phyloP scores from a whole-genome alignment of 1,284 basidiomycete species.

The Marasmius sp. region DNA sequence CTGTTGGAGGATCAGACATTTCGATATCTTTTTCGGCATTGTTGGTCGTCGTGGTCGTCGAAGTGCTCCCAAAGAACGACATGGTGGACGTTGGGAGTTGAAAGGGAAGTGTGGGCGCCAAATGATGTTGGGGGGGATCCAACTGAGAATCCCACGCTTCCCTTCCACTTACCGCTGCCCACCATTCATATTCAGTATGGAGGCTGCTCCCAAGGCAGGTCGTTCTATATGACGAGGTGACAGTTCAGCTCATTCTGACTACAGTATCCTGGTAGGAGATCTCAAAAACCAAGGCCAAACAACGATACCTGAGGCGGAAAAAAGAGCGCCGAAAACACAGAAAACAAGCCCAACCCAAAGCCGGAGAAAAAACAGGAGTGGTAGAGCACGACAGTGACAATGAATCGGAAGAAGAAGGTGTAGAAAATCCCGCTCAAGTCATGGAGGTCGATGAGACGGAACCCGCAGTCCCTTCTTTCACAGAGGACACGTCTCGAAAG shows the following conservation, averaged over 20 bases:
- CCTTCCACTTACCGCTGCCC: not conserved
- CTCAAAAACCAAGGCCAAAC: slow-evolving; percentile 57
- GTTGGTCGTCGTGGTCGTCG: slow-evolving; percentile 7
- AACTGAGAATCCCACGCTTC: not conserved
- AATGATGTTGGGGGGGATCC: not conserved
- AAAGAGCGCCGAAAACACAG: slow-evolving; percentile 53
- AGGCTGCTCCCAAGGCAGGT: not conserved
- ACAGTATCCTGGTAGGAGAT: not conserved
- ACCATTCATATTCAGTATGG: not conserved
- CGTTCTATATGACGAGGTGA: not conserved
- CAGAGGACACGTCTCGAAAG: not conserved
- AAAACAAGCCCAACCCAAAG: slow-evolving; percentile 7
- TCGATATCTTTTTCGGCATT: slow-evolving; percentile 55
- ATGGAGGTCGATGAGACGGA: slow-evolving; percentile 2
- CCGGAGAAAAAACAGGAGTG: slow-evolving; percentile 10
- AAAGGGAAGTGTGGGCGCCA: not conserved
- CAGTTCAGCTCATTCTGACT: not conserved
- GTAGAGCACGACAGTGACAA: slow-evolving; percentile 18
- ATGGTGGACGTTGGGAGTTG: slow-evolving; percentile 3
- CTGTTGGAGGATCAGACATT: slow-evolving; percentile 53
- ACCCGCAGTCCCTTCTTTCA: slow-evolving; percentile 17
- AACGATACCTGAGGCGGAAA: slow-evolving; percentile 67
- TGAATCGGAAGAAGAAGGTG: slow-evolving; percentile 10
- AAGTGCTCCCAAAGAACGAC: slow-evolving; percentile 12
- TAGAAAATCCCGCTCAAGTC: slow-evolving; percentile 14